A percentile compares a stretch with the other conserved stretches of the same genome.
Evolutionary conservation across 2,329 filamentous ascomycete species (phyloP).

Genomic region (Lasiodiplodia citricola): DNA sequence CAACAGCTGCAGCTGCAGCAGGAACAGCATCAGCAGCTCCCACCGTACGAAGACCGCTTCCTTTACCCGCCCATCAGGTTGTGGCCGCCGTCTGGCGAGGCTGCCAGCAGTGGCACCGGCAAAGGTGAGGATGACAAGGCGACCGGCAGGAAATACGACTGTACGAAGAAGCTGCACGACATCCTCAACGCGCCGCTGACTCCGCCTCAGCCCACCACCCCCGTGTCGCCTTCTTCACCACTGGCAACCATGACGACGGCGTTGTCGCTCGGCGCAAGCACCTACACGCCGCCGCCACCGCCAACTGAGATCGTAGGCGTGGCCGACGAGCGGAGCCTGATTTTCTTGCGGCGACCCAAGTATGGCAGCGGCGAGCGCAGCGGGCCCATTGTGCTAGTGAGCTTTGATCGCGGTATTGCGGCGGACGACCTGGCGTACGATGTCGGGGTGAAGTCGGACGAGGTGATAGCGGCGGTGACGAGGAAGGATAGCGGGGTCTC

Average conservation of each 20-base stretch:
- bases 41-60: conserved; percentile 31
- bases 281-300: neutral
- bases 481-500: conserved; percentile 19
- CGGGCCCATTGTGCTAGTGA: conserved; percentile 41
- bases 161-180: conserved; percentile 37
- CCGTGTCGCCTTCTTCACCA: neutral
- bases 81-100: conserved; percentile 40
- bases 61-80: conserved; percentile 38
- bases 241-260: neutral
- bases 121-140: neutral
- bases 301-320: conserved; percentile 35
- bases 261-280: neutral
- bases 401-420: conserved; percentile 33
- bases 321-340: conserved; percentile 40
- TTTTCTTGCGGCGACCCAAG: conserved; percentile 41
- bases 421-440: conserved; percentile 12
- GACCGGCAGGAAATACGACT: conserved; percentile 25
- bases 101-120: neutral
- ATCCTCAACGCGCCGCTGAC: conserved; percentile 40
- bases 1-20: conserved; percentile 8
- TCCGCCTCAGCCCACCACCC: conserved; percentile 3
- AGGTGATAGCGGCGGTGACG: conserved; percentile 35
- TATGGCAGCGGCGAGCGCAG: conserved; percentile 33
- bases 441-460: conserved; percentile 36
- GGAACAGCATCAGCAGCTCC: neutral